Percentiles rank a stretch among this genome's conserved stretches.
Evolutionary conservation across 2,329 filamentous ascomycete genomes (phyloP).

Genomic region (Allantophomopsis cytisporea): DNA sequence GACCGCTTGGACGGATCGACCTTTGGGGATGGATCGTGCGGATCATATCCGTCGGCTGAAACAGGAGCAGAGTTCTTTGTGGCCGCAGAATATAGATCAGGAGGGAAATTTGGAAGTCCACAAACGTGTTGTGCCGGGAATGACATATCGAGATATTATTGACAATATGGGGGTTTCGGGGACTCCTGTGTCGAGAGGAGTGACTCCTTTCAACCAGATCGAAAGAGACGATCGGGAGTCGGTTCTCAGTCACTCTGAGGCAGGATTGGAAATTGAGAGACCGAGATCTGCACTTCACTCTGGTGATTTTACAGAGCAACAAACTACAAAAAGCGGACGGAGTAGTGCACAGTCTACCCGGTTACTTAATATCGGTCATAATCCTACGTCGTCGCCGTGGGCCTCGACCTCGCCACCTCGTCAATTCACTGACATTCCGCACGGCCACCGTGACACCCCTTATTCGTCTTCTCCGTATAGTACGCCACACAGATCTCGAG

Average conservation of each 20-base stretch:
- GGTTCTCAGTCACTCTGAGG: conserved; percentile 29
- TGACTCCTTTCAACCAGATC: conserved; percentile 6
- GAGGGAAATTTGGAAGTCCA: conserved; percentile 58
- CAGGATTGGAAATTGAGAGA: conserved; percentile 58
- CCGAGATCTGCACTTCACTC: conserved; percentile 66
- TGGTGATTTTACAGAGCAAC: conserved; percentile 43
- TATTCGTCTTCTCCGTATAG: conserved; percentile 3
- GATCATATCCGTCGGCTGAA: conserved; percentile 27
- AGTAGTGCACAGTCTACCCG: too few species aligned
- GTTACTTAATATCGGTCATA: background rate
- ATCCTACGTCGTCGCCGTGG: conserved; percentile 23
- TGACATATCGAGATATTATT: conserved; percentile 15
- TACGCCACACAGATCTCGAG: conserved; percentile 6
- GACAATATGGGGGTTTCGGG: conserved; percentile 19
- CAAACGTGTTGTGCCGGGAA: background rate
- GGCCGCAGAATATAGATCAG: conserved; percentile 59
- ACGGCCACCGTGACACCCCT: conserved; percentile 19
- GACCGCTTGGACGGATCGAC: background rate
- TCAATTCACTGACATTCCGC: conserved; percentile 31
- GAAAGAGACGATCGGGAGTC: conserved; percentile 17
- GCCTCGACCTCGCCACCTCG: conserved; percentile 42
- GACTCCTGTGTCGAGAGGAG: too few species aligned
- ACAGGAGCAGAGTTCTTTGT: too few species aligned
- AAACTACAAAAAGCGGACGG: too few species aligned
- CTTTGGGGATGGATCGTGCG: background rate